Conservation (phyloP, 768 basidiomycete genomes). For the Tulasnella sp. region DNA sequence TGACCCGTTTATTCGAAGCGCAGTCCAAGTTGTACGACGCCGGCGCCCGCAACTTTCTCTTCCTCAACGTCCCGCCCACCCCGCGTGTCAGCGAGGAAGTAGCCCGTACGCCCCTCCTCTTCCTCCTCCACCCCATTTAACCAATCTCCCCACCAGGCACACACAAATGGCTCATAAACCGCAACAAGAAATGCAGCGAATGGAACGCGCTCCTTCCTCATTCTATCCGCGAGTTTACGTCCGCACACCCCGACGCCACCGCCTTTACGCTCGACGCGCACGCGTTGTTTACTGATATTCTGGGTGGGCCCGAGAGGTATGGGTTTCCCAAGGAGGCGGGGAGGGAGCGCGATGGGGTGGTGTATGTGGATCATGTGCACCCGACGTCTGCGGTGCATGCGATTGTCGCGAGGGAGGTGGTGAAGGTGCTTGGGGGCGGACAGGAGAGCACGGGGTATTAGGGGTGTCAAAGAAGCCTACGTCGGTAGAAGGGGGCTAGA, state of each 20-base stretch:
- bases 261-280: constrained; percentile 31
- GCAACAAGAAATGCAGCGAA: no score
- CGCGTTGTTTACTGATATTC: constrained; percentile 35
- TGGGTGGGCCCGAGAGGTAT: constrained; percentile 34
- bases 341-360: constrained; percentile 13
- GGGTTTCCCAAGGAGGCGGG: constrained; percentile 30
- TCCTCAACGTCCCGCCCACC: constrained; percentile 44
- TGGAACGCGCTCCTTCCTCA: constrained; percentile 29
- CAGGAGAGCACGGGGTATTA: no score
- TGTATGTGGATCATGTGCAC: constrained; percentile 45
- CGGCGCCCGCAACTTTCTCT: constrained; percentile 43
- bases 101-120: background rate
- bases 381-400: constrained; percentile 41
- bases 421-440: constrained; percentile 28
- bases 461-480: no score
- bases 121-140: no score
- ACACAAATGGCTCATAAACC: no score
- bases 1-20: constrained; percentile 29
- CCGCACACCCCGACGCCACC: constrained; percentile 35
- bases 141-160: no score
- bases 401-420: constrained; percentile 35
- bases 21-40: constrained; percentile 39
- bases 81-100: background rate
- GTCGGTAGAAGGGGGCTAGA: no score
- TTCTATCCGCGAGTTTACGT: constrained; percentile 29